Conservation (phyloP, 495 filamentous ascomycete genomes). For the Talaromyces adpressus region DNA sequence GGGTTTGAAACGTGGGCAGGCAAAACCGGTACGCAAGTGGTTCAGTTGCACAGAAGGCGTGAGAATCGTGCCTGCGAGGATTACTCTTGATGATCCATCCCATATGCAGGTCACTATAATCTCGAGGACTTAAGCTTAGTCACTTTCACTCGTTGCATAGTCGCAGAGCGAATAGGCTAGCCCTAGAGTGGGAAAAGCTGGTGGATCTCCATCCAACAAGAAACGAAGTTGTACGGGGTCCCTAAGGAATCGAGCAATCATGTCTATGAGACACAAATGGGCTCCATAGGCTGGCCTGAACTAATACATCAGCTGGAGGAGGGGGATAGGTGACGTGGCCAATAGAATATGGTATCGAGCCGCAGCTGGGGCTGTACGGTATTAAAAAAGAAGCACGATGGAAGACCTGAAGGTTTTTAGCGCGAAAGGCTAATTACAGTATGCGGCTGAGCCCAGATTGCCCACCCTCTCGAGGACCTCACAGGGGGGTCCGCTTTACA, state of each 20-base stretch:
- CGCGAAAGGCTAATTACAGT: conserved; percentile 1
- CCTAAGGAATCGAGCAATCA: background rate
- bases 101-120: conserved; percentile 4
- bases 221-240: background rate
- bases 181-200: background rate
- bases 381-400: conserved; percentile 4
- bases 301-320: conserved; percentile 4
- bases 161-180: background rate
- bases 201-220: background rate
- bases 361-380: conserved; percentile 6
- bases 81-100: conserved; percentile 8
- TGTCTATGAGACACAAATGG: background rate
- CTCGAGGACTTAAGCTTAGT: background rate
- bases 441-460: conserved; percentile 8
- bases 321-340: background rate
- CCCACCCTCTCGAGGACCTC: background rate
- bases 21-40: conserved; percentile 7
- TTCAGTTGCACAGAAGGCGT: background rate
- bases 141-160: background rate
- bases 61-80: background rate
- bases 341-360: background rate
- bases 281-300: background rate
- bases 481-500: background rate
- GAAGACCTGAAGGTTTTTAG: conserved; percentile 1
- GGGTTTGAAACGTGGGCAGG: conserved; percentile 9